Conservation (phyloP, 768 basidiomycete genomes). For the Trametopsis cervina region DNA sequence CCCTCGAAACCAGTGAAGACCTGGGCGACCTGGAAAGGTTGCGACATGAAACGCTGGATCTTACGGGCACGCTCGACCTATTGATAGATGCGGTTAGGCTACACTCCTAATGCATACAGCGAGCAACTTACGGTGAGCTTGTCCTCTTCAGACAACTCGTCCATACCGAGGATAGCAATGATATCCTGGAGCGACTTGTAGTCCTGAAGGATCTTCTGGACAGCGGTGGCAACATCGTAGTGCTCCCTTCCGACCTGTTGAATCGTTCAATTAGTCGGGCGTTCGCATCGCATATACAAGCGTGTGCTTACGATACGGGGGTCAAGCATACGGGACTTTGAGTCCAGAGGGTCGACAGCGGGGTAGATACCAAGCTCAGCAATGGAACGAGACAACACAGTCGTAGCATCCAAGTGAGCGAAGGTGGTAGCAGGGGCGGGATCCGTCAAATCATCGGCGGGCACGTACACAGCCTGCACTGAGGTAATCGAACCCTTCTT, state of each 20-base stretch:
- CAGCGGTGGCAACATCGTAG: constrained; percentile 93
- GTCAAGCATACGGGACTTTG: constrained; percentile 99
- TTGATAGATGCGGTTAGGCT: too few species aligned
- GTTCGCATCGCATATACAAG: neutral
- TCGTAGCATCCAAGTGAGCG: constrained; percentile 99
- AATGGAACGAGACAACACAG: constrained; percentile 98
- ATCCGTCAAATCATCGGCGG: constrained; percentile 99
- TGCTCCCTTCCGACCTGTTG: constrained; percentile 78
- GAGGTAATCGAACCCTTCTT: constrained; percentile 99
- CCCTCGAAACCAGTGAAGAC: constrained; percentile 99
- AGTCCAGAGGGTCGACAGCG: constrained; percentile 98
- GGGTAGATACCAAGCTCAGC: constrained; percentile 99
- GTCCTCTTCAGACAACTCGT: constrained; percentile 99
- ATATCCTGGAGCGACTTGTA: constrained; percentile 99
- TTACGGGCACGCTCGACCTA: constrained; percentile 97
- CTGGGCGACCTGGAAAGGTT: constrained; percentile 99
- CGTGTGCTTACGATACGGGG: constrained; percentile 81
- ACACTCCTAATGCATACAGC: too few species aligned
- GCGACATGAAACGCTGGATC: constrained; percentile 99
- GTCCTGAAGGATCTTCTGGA: constrained; percentile 96
- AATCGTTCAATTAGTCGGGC: constrained; percentile 38
- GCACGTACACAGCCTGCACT: constrained; percentile 99
- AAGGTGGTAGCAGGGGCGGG: constrained; percentile 99
- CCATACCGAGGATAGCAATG: constrained; percentile 99
- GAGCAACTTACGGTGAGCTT: constrained; percentile 89